Percentiles rank a stretch among this genome's conserved stretches.
These are phyloP conservation scores for Teratosphaeriaceae sp. DNA, from an alignment of 2,329 filamentous ascomycete species.

Conservation along the genomic window DNA sequence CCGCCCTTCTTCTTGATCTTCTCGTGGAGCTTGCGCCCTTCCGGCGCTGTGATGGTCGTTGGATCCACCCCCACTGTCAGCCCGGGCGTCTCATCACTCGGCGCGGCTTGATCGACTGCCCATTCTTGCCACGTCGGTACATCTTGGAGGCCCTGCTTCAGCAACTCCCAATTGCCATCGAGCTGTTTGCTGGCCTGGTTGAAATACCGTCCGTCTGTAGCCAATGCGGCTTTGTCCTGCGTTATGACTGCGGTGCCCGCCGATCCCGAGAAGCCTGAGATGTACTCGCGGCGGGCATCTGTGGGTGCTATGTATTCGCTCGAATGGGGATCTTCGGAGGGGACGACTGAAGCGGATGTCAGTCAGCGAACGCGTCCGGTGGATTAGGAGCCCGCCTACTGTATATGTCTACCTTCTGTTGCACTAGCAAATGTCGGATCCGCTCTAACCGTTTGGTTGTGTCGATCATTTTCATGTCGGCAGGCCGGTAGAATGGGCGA, in stretches of 20 bases:
- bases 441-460: slow-evolving; percentile 68
- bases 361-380: slow-evolving; percentile 31
- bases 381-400: slow-evolving; percentile 49
- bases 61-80: slow-evolving; percentile 90
- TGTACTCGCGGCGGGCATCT: slow-evolving; percentile 83
- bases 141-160: slow-evolving; percentile 90
- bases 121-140: slow-evolving; percentile 98
- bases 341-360: slow-evolving; percentile 60
- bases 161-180: slow-evolving; percentile 80
- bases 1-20: slow-evolving; percentile 85
- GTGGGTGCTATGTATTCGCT: slow-evolving; percentile 98
- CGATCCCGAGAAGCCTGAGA: slow-evolving; percentile 91
- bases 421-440: slow-evolving; percentile 79
- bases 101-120: slow-evolving; percentile 68
- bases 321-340: slow-evolving; percentile 94
- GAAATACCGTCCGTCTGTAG: slow-evolving; percentile 96
- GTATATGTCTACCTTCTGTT: slow-evolving; percentile 84
- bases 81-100: slow-evolving; percentile 51
- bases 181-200: slow-evolving; percentile 91
- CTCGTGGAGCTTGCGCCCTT: slow-evolving; percentile 69
- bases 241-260: slow-evolving; percentile 90
- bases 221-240: slow-evolving; percentile 75
- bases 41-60: slow-evolving; percentile 68
- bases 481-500: slow-evolving; percentile 11
- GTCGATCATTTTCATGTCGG: slow-evolving; percentile 69